Evolutionary conservation across 345 rosid genomes (phyloP), one percentile per base, ranked within the genome.

Genomic region (Populus nigra): DNA sequence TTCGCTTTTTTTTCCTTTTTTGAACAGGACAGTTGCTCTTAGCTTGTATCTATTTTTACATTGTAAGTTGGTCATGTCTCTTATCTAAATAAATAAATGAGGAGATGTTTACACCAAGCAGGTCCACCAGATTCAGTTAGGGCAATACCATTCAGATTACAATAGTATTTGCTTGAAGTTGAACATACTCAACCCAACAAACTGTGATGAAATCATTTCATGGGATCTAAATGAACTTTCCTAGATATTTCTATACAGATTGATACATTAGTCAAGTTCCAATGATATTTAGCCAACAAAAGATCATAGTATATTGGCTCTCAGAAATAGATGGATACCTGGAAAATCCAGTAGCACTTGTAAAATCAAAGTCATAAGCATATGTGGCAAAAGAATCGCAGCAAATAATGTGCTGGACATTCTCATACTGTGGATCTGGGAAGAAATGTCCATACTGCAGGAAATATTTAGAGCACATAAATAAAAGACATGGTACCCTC

Each of bases 371-470:
- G 90, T 96, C 99, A 84, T 96, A 96, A 36, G 95, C 97, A 85
- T 90, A 96, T 74, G 99, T 91, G 69, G 97, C 97, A 88, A 86
- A 86, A 78, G 98, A 93, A 89, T 96, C 99, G 67, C 99, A 96
- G 78, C 98, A 93, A 71, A 93, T 93, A 77, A 96, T 92, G 85
- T 93, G 99, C 68, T 96, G 99, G 83, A 96, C 96, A 78, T 96
- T 92, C 85, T 93, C 99, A 82, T 93, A 93, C 76, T 92, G 97
- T 12, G 99, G 99, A 88, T 96, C 99, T 6, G 94, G 93, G 81
- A 92, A 96, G 92, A 93, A 96, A 91, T 96, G 98, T 65, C 99
- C 98, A 81, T 86, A 93, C 99, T 96, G 93, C 90, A 86, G 83
- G 68, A 81, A 63, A 83, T 39, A 74, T 6, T 68, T 66, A 23